Percentiles rank a stretch among this genome's conserved stretches.
Conservation (phyloP, 2,329 filamentous ascomycete genomes). For the Albifimbria verrucaria region DNA sequence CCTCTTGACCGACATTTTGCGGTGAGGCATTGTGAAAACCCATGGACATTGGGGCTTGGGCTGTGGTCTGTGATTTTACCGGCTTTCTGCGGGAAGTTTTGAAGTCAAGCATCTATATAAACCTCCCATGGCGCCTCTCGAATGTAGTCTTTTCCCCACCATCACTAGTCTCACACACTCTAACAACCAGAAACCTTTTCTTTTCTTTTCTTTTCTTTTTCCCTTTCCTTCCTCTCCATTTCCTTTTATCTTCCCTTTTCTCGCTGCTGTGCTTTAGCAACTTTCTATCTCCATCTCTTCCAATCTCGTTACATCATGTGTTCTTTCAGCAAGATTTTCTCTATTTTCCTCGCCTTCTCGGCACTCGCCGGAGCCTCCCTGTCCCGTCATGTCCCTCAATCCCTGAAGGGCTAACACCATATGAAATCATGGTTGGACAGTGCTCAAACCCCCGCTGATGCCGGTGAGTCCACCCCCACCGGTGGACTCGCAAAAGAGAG, state of each 20-base stretch:
- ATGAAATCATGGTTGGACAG: background rate
- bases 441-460: background rate
- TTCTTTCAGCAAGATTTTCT: background rate
- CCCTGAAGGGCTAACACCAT: no score
- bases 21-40: no score
- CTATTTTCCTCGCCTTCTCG: background rate
- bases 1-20: no score
- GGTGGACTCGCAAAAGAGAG: background rate
- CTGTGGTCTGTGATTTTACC: no score
- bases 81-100: no score
- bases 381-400: background rate
- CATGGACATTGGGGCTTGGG: no score
- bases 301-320: background rate
- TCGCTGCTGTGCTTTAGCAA: background rate
- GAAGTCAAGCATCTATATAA: background rate
- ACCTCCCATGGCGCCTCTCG: background rate
- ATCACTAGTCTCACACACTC: background rate
- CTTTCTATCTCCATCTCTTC: background rate
- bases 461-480: background rate
- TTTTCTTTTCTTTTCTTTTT: background rate
- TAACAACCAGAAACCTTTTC: background rate
- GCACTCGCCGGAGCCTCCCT: background rate
- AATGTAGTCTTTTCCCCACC: background rate
- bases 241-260: background rate
- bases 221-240: background rate